These are phyloP conservation scores for Citrus mangshanensis DNA, from an alignment of 345 rosid genomes.

Conservation along the genomic window DNA sequence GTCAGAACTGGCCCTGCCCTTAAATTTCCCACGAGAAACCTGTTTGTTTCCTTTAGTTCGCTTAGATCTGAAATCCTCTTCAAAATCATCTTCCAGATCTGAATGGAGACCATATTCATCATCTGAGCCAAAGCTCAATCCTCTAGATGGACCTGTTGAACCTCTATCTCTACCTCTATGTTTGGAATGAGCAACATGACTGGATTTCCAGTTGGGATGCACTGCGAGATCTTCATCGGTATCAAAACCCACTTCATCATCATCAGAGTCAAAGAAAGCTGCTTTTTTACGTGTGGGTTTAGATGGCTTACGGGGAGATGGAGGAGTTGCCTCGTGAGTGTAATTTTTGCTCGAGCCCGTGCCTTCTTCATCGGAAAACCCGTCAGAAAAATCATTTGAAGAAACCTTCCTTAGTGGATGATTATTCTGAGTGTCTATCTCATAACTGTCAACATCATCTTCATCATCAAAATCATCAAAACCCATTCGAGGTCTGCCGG, in stretches of 20 bases:
- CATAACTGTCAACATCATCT: slow-evolving; percentile 90
- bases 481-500: slow-evolving; percentile 45
- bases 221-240: slow-evolving; percentile 57
- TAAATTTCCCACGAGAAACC: slow-evolving; percentile 28
- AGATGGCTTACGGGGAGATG: slow-evolving; percentile 24
- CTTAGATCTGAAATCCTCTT: slow-evolving; percentile 27
- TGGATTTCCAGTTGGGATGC: slow-evolving; percentile 68
- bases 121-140: slow-evolving; percentile 68
- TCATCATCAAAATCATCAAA: slow-evolving; percentile 95
- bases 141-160: slow-evolving; percentile 34
- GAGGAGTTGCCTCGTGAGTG: slow-evolving; percentile 25
- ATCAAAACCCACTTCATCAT: slow-evolving; percentile 49
- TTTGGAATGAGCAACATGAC: slow-evolving; percentile 56
- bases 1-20: slow-evolving; percentile 32
- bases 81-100: slow-evolving; percentile 49
- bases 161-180: slow-evolving; percentile 29
- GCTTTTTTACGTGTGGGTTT: slow-evolving; percentile 25
- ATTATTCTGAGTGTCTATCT: slow-evolving; percentile 51
- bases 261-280: slow-evolving; percentile 39
- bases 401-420: slow-evolving; percentile 34
- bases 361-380: slow-evolving; percentile 42
- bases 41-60: slow-evolving; percentile 24
- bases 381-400: slow-evolving; percentile 40
- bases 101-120: slow-evolving; percentile 55
- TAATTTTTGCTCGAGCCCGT: slow-evolving; percentile 18